Evolutionary conservation across 2,329 filamentous ascomycete species (phyloP).

Genomic region (Alternaria tenuissima): DNA sequence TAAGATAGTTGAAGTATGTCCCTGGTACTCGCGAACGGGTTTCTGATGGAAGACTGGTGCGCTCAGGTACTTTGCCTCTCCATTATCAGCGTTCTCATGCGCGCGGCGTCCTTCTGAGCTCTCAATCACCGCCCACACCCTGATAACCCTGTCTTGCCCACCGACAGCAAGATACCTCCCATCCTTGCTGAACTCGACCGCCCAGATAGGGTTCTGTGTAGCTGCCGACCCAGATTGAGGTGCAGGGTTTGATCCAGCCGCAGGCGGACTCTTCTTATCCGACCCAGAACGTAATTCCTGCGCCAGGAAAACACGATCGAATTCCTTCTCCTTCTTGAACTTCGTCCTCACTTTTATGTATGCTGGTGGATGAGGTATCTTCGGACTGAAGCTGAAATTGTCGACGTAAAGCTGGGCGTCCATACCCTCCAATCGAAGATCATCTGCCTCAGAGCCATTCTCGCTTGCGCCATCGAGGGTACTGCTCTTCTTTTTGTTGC

Average conservation of each 20-base stretch:
- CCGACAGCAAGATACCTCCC: constrained; percentile 91
- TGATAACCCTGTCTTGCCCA: constrained; percentile 84
- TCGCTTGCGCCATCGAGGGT: constrained; percentile 60
- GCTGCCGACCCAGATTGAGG: constrained; percentile 46
- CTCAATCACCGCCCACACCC: constrained; percentile 88
- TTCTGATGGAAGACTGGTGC: constrained; percentile 89
- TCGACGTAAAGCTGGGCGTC: constrained; percentile 83
- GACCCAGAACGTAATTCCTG: constrained; percentile 80
- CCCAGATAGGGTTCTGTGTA: constrained; percentile 79
- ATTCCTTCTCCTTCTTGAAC: constrained; percentile 82
- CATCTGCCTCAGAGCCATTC: constrained; percentile 75
- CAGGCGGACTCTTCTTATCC: constrained; percentile 39
- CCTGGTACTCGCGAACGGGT: constrained; percentile 79
- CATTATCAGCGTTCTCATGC: constrained; percentile 75
- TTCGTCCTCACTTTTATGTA: constrained; percentile 87
- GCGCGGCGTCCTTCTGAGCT: constrained; percentile 78
- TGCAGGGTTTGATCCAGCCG: constrained; percentile 35
- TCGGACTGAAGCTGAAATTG: constrained; percentile 78
- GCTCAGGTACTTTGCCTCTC: constrained; percentile 71
- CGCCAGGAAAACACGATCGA: constrained; percentile 87
- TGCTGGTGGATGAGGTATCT: constrained; percentile 85
- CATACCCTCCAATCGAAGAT: constrained; percentile 76
- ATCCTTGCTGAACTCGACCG: constrained; percentile 90
- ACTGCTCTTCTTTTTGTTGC: constrained; percentile 75
- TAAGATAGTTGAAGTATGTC: constrained; percentile 85